These are phyloP conservation scores for Rhytidhysteron rufulum DNA, from an alignment of 2,329 filamentous ascomycete species.

Conservation along the genomic window DNA sequence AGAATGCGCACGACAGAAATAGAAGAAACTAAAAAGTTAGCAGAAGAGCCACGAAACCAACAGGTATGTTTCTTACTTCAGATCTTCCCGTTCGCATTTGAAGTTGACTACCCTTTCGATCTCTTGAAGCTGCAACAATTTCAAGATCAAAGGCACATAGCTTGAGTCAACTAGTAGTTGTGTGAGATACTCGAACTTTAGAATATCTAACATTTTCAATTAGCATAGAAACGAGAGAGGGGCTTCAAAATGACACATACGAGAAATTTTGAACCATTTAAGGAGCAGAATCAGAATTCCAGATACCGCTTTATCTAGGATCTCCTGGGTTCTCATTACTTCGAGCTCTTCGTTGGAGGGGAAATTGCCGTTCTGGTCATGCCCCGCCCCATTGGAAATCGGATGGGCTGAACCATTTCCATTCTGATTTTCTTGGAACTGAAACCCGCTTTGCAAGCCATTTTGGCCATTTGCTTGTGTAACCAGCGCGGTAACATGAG, in stretches of 20 bases:
- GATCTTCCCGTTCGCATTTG: constrained; percentile 74
- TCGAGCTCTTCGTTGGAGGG: constrained; percentile 69
- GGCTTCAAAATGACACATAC: constrained; percentile 50
- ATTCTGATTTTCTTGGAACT: constrained; percentile 40
- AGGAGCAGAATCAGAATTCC: constrained; percentile 80
- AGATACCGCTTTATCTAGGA: constrained; percentile 88
- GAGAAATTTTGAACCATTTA: constrained; percentile 95
- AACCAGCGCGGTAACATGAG: constrained; percentile 83
- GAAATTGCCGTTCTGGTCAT: constrained; percentile 22
- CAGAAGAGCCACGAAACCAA: too few species aligned
- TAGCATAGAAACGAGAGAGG: background rate
- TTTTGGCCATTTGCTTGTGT: constrained; percentile 52
- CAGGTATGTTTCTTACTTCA: constrained; percentile 57
- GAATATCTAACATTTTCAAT: constrained; percentile 58
- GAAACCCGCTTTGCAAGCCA: constrained; percentile 45
- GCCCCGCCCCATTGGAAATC: constrained; percentile 25
- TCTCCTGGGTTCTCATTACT: constrained; percentile 75
- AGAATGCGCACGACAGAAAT: constrained; percentile 75
- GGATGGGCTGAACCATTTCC: constrained; percentile 27
- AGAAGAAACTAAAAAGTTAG: constrained; percentile 67
- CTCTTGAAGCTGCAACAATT: constrained; percentile 91
- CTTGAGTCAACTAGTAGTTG: constrained; percentile 93
- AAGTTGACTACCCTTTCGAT: constrained; percentile 86
- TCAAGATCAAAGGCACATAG: constrained; percentile 86
- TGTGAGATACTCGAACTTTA: constrained; percentile 94